Evolutionary conservation across 163 green algal genomes (phyloP).

Genomic region (Volvox carteri): DNA sequence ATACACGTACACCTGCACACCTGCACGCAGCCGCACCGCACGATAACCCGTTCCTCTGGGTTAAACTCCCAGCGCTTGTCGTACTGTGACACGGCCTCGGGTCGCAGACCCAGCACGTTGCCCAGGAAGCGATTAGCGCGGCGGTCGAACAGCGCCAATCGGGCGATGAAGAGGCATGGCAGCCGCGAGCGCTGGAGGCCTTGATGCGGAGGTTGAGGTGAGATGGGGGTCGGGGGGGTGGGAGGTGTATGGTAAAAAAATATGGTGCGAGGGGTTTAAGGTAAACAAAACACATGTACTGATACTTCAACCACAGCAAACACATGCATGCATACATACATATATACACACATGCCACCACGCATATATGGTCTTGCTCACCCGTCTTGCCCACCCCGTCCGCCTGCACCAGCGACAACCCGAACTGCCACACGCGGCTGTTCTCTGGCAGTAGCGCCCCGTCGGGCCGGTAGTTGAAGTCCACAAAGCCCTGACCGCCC

Average conservation of each 20-base stretch:
- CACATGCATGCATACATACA: not conserved
- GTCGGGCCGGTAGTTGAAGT: slow-evolving; percentile 58
- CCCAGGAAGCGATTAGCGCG: slow-evolving; percentile 68
- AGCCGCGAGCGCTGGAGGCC: slow-evolving; percentile 54
- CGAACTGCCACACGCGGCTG: slow-evolving; percentile 65
- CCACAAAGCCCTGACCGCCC: slow-evolving; percentile 63
- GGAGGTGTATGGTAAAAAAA: not conserved
- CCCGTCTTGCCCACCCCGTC: slow-evolving; percentile 68
- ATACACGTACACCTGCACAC: not conserved
- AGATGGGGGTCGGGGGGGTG: not conserved
- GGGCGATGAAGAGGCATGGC: slow-evolving; percentile 61
- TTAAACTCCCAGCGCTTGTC: slow-evolving; percentile 65
- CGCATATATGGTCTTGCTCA: not conserved
- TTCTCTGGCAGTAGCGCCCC: slow-evolving; percentile 62
- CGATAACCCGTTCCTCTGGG: slow-evolving; percentile 50
- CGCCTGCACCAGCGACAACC: slow-evolving; percentile 61
- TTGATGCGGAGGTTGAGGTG: slow-evolving; percentile 17
- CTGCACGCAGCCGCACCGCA: slow-evolving; percentile 66
- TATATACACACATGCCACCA: not conserved
- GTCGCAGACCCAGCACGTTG: slow-evolving; percentile 67
- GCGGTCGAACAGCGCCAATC: slow-evolving; percentile 73
- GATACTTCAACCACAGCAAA: not conserved
- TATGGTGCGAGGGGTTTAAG: too few relatives aligned
- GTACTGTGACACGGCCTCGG: slow-evolving; percentile 45
- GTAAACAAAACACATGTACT: not conserved